A percentile compares a stretch with the other conserved stretches of the same genome.
Evolutionary conservation across 2,329 filamentous ascomycete species (phyloP).

Genomic region (Coniochaeta sp.): DNA sequence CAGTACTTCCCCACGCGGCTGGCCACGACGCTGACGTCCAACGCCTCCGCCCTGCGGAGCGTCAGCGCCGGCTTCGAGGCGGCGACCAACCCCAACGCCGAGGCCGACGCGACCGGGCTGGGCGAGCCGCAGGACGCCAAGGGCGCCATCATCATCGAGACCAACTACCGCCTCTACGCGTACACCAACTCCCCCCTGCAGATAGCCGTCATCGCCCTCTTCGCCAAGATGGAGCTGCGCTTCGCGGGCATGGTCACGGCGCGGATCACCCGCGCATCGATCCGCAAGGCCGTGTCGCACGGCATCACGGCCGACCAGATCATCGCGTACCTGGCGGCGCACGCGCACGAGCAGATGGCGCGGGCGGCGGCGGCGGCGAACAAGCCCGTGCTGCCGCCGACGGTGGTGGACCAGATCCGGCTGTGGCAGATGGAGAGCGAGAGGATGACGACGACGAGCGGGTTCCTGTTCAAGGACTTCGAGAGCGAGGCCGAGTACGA

Average conservation of each 20-base stretch:
- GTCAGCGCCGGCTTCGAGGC: constrained; percentile 63
- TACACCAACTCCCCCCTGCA: constrained; percentile 93
- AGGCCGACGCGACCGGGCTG: constrained; percentile 27
- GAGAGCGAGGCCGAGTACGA: constrained; percentile 62
- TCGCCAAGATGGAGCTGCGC: constrained; percentile 79
- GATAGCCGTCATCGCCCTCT: constrained; percentile 88
- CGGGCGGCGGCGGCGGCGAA: constrained; percentile 51
- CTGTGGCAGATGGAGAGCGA: constrained; percentile 98
- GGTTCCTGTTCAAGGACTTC: constrained; percentile 89
- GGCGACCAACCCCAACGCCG: constrained; percentile 48
- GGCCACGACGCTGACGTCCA: constrained; percentile 83
- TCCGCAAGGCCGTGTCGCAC: constrained; percentile 77
- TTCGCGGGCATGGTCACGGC: constrained; percentile 94
- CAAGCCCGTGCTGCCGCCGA: constrained; percentile 77
- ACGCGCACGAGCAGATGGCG: constrained; percentile 92
- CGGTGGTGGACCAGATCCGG: constrained; percentile 93
- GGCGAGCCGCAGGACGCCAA: constrained; percentile 40
- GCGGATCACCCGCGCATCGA: constrained; percentile 80
- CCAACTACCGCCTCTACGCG: constrained; percentile 95
- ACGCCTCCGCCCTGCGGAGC: constrained; percentile 62
- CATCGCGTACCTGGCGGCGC: constrained; percentile 82
- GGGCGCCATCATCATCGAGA: constrained; percentile 93
- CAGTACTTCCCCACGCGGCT: constrained; percentile 87
- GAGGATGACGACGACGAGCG: constrained; percentile 75
- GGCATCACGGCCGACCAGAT: constrained; percentile 96